Conservation (phyloP, 768 basidiomycete species). For the Mycena metata region DNA sequence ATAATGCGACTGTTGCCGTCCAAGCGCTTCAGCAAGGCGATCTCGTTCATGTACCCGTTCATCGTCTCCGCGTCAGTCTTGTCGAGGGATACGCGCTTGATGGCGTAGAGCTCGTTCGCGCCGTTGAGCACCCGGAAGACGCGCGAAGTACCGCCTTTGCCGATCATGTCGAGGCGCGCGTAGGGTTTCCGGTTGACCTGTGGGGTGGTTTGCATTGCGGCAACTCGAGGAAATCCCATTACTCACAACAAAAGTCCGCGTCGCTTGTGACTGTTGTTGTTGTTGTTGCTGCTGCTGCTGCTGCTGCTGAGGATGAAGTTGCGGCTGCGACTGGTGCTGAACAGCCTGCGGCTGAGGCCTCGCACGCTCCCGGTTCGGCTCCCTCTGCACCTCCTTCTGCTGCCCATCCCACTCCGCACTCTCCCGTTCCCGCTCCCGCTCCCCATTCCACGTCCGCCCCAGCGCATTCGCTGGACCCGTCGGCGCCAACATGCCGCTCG, state of each 20-base stretch:
- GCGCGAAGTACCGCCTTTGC: slow-evolving; percentile 95
- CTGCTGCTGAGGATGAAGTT: slow-evolving; percentile 35
- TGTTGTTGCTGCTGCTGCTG: slow-evolving; percentile 53
- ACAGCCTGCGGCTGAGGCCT: slow-evolving; percentile 43
- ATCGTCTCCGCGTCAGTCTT: slow-evolving; percentile 91
- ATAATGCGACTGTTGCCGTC: slow-evolving; percentile 95
- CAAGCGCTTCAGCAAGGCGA: slow-evolving; percentile 92
- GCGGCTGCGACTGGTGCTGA: slow-evolving; percentile 51
- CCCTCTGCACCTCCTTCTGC: slow-evolving; percentile 49
- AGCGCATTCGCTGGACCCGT: slow-evolving; percentile 33
- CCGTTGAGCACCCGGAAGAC: slow-evolving; percentile 92
- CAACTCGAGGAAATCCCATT: not conserved
- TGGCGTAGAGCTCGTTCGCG: slow-evolving; percentile 83
- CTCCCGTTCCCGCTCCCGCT: slow-evolving; percentile 58
- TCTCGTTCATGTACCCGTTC: slow-evolving; percentile 96
- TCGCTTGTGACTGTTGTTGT: slow-evolving; percentile 55
- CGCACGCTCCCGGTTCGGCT: slow-evolving; percentile 48
- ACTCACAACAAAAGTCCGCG: slow-evolving; percentile 45
- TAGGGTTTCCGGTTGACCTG: slow-evolving; percentile 89
- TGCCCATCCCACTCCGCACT: slow-evolving; percentile 54
- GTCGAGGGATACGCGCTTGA: slow-evolving; percentile 94
- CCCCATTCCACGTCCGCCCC: slow-evolving; percentile 63
- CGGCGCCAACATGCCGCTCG: slow-evolving; percentile 52
- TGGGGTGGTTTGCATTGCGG: not conserved
- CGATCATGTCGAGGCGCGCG: slow-evolving; percentile 88